phyloP scores from a whole-genome alignment of 345 rosid genomes.

The Acer yangbiense region DNA sequence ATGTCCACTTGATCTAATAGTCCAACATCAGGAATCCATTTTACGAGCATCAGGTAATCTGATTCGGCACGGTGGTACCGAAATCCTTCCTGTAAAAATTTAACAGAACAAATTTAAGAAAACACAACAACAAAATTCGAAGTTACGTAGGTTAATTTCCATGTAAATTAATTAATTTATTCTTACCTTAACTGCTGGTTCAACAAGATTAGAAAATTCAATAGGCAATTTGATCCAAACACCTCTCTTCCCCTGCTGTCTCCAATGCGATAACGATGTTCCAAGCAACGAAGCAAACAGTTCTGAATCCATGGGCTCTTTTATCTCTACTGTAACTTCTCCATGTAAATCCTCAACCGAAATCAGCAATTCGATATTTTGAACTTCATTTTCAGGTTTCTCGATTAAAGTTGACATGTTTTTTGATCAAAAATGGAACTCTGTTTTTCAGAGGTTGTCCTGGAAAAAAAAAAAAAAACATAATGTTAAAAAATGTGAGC shows the following conservation, averaged over 20 bases:
- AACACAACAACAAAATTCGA: neutral
- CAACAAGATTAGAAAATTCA: conserved; percentile 49
- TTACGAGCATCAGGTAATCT: conserved; percentile 74
- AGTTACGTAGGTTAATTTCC: neutral
- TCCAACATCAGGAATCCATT: conserved; percentile 48
- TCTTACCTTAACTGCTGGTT: conserved; percentile 48
- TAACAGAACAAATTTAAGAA: neutral
- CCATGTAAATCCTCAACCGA: conserved; percentile 52
- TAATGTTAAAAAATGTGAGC: no score
- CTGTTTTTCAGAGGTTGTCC: conserved; percentile 2
- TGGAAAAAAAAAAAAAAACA: neutral
- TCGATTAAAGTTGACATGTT: conserved; percentile 23
- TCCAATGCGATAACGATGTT: conserved; percentile 60
- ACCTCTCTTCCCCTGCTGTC: conserved; percentile 65
- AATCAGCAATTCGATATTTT: conserved; percentile 31
- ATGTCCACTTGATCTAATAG: no score
- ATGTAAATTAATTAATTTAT: neutral
- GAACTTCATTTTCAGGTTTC: conserved; percentile 1
- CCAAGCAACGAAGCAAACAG: conserved; percentile 46
- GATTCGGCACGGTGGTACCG: conserved; percentile 70
- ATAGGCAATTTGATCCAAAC: conserved; percentile 78
- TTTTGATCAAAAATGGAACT: conserved; percentile 12
- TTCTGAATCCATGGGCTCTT: conserved; percentile 43
- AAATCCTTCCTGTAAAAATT: conserved; percentile 60
- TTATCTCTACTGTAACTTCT: conserved; percentile 52